Base-by-base conservation (phyloP, 1,139 yeast species). In the Pichia sp. region DNA sequence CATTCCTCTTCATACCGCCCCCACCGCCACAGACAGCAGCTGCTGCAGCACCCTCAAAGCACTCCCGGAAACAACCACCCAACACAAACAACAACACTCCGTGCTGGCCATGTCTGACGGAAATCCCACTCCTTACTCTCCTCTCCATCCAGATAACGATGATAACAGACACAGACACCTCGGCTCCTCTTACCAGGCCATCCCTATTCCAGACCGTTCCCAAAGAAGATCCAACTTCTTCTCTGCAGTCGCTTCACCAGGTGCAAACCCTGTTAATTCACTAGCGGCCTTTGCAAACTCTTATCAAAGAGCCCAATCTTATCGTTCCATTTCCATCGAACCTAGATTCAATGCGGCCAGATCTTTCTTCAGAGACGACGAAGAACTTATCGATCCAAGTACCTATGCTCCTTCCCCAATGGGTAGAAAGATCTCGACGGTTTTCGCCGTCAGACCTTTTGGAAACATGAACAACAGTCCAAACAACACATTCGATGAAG, bases 201-300 rank as follows among this genome's bases (percentile, higher is more conserved):
- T 57, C 20, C 57, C 59, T 10, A 55, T 57, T 34, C 55, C 55
- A 3, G 35, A 46, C 28, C 45, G 57, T 41, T 35, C 46, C 9
- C 24, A 37, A 4, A 46, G 47, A 15, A 47, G 48, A 15, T 50
- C 60, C 9, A 54, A 58, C 7, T 44, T 49, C 20, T 32, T 53
- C 52, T 65, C 60, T 10, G 65, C 64, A n/a, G 56, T 66, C 10
- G 67, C 68, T 4, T 72, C 79, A 1, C 73, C 72, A 52, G 65
- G 77, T 5, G 14, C n/a, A 10, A 28, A 28, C 43, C 75, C 78
- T 4, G 10, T 27, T 6, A 50, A 39, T 65, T 85, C 96, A 3
- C 58, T 89, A 36, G 77, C 78, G 51, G 81, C 87, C 50, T 89
- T 89, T 67, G 94, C 95, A 3, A 80, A 89, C 1, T 86, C 96